Evolutionary conservation across 1,284 basidiomycete genomes (phyloP), one percentile per base, ranked within the genome.

Genomic region (Thelephora terrestris): DNA sequence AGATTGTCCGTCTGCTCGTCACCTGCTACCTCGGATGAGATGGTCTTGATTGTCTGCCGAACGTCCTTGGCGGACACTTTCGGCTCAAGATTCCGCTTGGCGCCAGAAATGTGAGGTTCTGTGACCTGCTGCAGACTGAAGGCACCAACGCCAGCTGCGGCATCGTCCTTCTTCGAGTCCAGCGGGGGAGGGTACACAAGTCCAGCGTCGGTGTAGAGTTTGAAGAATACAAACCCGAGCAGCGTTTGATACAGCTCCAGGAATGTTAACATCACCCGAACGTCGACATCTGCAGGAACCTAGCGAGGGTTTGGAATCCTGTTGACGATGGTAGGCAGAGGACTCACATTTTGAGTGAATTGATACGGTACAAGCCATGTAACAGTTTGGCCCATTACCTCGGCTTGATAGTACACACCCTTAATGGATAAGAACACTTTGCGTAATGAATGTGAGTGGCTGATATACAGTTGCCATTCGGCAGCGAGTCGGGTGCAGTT

Each of bases 311-410:
- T 48, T 45, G 50, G 18, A 45, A 18, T 43, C 29, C 38, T 9
- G 18, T 43, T 20, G 44, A 29, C 9, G 35, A 25, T 10, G 36
- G 7, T 35, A 50, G 35, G 44, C 18, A 47, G 20, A 21, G 40
- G 45, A 66, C 78, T 51, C 58, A 96, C 93, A 57, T 79, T 86
- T 71, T 99, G 96, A 4, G 94, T 95, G 67, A 99, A 99, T 62
- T 93, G 90, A 67, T 97, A 99, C 1, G 95, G 94, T 20, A 98
- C 91, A 24, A 99, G 80, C 96, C 96, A 99, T 45, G 93, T 94
- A 46, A 97, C 78, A 27, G 76, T 83, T 68, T 99, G 91, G 55
- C 92, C 94, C 71, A 90, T 81, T 25, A 98, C 78, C 62, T 96
- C 91, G 12, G 91, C 93, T 68, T 99, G 95, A 69, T 96, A 98